phyloP scores from a whole-genome alignment of 192 early-diverging fungal species.

The Geranomyces variabilis region DNA sequence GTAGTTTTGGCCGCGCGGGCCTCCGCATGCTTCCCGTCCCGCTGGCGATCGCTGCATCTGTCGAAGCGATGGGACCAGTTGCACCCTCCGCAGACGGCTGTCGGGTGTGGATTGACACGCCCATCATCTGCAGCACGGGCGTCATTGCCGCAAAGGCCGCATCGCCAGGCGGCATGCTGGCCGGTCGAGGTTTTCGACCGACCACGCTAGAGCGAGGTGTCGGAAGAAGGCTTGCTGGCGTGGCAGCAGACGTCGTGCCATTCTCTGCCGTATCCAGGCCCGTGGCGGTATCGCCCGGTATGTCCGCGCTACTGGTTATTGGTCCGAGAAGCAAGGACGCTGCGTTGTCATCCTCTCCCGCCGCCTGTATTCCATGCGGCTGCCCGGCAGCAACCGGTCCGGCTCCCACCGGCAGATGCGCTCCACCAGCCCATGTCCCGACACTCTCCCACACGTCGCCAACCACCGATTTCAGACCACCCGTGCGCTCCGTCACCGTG shows the following conservation, averaged over 20 bases:
- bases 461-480: background rate
- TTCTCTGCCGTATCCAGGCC: too few species aligned
- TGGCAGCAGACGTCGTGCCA: too few species aligned
- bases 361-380: too few species aligned
- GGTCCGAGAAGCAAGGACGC: too few species aligned
- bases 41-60: background rate
- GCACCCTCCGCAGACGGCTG: background rate
- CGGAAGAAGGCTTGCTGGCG: too few species aligned
- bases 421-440: constrained; percentile 6
- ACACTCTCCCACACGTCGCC: constrained; percentile 5
- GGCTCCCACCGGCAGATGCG: background rate
- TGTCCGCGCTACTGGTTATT: too few species aligned
- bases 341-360: too few species aligned
- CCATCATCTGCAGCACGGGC: constrained; percentile 6
- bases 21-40: background rate
- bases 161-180: background rate
- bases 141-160: background rate
- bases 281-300: too few species aligned
- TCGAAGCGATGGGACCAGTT: background rate
- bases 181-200: background rate
- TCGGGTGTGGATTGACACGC: background rate
- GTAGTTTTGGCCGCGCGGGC: background rate
- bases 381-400: background rate
- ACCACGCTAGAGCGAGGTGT: too few species aligned
- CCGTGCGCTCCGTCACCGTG: constrained; percentile 51